Evolutionary conservation across 345 rosid genomes (phyloP), one percentile per base, ranked within the genome.

Genomic region (Sisymbrium altissimum): DNA sequence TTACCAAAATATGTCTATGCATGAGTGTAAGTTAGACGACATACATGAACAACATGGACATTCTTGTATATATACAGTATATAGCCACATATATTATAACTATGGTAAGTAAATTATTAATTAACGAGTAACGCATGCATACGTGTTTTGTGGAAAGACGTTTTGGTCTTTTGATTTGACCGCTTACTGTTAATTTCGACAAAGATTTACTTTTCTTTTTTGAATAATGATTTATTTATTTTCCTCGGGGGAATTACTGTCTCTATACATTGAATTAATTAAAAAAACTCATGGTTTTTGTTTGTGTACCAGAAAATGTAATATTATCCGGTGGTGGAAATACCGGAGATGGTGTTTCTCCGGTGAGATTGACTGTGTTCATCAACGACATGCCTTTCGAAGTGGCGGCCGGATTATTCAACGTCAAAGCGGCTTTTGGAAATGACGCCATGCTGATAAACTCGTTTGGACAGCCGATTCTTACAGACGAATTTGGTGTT

Each of bases 321-420:
- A 33, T 13, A 8, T 19, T 53, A 25, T 10, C 40, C 4, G 60
- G 44, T 4, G 58, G 43, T 43, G 76, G 27, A 12, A 35, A 44
- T 0, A 5, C 0, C 10, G 70, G 55, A 21, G 21, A n/a, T 64
- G 44, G 5, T 77, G 54, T 44, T 46, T 10, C 29, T 44, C 60
- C 75, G 13, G 62, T 68, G 7, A 87, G 76, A 73, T 71, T 81
- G 40, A 89, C 81, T 46, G 95, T 93, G 80, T 91, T 92, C 54
- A 88, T 94, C 82, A 89, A 92, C 57, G 91, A 92, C 46, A 86
- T 94, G 55, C 86, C 90, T 2, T 82, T 88, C 23, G 93, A 94
- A 65, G 86, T 94, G 14, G 78, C 64, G 0, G 70, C 50, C 40
- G 93, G 91, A 27, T 88, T 90, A 4, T 87, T 94, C 74, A 91